Conservation (phyloP, 495 filamentous ascomycete genomes). For the Penicillium coprophilum region DNA sequence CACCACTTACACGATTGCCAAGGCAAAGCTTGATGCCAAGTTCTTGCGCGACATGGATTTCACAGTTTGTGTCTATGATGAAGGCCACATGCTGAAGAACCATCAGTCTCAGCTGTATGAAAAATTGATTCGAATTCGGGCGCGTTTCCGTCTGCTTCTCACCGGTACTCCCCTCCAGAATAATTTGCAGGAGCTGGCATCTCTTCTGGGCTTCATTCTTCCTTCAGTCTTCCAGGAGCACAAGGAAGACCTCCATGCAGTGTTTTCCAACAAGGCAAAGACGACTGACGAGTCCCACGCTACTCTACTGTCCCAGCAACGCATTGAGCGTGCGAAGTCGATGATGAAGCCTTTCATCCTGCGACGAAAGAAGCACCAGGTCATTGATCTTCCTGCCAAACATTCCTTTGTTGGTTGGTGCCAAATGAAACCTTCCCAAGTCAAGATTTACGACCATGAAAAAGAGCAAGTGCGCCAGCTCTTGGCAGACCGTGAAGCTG, state of each 20-base stretch:
- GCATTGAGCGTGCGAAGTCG: slow-evolving; percentile 79
- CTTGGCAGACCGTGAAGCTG: slow-evolving; percentile 56
- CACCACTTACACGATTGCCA: slow-evolving; percentile 82
- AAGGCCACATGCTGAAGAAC: slow-evolving; percentile 91
- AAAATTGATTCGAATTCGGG: slow-evolving; percentile 72
- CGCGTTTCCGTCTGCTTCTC: slow-evolving; percentile 77
- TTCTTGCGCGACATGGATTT: slow-evolving; percentile 66
- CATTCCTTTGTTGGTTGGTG: slow-evolving; percentile 74
- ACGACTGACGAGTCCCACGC: slow-evolving; percentile 69
- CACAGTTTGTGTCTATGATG: slow-evolving; percentile 80
- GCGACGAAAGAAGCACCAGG: slow-evolving; percentile 90
- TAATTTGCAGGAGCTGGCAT: slow-evolving; percentile 87
- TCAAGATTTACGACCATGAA: slow-evolving; percentile 66
- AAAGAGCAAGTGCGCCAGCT: slow-evolving; percentile 54
- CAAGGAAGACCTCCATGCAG: slow-evolving; percentile 69
- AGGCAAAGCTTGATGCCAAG: slow-evolving; percentile 61
- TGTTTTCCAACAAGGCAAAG: slow-evolving; percentile 91
- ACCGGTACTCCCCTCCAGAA: slow-evolving; percentile 96
- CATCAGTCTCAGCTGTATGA: slow-evolving; percentile 75
- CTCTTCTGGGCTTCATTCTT: slow-evolving; percentile 87
- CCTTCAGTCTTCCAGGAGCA: slow-evolving; percentile 74
- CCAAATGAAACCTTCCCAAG: slow-evolving; percentile 67
- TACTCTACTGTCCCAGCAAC: slow-evolving; percentile 77
- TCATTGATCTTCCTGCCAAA: slow-evolving; percentile 88
- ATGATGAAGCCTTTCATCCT: slow-evolving; percentile 96